A percentile compares a stretch with the other conserved stretches of the same genome.
Evolutionary conservation across 768 basidiomycete species (phyloP).

Genomic region (Leccinum barrowsii): DNA sequence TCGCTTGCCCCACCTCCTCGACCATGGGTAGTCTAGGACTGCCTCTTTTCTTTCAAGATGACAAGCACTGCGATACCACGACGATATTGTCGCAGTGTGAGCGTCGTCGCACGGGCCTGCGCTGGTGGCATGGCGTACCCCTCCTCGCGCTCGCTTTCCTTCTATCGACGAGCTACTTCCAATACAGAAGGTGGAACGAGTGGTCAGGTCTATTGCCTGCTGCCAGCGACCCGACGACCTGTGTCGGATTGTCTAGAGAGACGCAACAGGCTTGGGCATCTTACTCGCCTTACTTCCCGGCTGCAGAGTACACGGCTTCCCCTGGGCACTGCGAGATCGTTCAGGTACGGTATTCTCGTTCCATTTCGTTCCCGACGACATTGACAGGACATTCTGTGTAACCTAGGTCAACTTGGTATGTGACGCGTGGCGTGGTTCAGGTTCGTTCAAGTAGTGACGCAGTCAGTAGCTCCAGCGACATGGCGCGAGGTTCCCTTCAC

Average conservation of each 20-base stretch:
- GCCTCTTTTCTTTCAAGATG: not conserved
- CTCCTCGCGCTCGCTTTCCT: constrained; percentile 17
- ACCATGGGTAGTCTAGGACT: not conserved
- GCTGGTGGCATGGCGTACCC: not conserved
- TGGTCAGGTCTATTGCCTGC: not conserved
- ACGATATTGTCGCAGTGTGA: not conserved
- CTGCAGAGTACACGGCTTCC: constrained; percentile 41
- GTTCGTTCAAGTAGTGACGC: constrained; percentile 4
- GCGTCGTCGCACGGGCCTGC: not conserved
- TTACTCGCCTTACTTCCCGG: constrained; percentile 59
- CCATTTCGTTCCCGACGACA: not conserved
- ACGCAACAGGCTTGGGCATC: constrained; percentile 48
- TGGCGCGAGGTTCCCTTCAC: constrained; percentile 74
- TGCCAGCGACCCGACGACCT: not conserved
- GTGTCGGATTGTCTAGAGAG: constrained; percentile 14
- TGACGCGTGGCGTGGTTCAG: not conserved
- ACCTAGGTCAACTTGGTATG: constrained; percentile 30
- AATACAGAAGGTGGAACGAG: constrained; percentile 7
- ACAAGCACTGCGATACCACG: not conserved
- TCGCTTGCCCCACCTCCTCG: not conserved
- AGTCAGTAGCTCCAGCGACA: constrained; percentile 67
- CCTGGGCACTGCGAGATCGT: constrained; percentile 49
- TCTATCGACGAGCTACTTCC: constrained; percentile 10
- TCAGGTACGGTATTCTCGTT: constrained; percentile 40
- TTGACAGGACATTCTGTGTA: not conserved